Evolutionary conservation across 2,329 filamentous ascomycete genomes (phyloP).

Genomic region (Alternaria gansuensis): DNA sequence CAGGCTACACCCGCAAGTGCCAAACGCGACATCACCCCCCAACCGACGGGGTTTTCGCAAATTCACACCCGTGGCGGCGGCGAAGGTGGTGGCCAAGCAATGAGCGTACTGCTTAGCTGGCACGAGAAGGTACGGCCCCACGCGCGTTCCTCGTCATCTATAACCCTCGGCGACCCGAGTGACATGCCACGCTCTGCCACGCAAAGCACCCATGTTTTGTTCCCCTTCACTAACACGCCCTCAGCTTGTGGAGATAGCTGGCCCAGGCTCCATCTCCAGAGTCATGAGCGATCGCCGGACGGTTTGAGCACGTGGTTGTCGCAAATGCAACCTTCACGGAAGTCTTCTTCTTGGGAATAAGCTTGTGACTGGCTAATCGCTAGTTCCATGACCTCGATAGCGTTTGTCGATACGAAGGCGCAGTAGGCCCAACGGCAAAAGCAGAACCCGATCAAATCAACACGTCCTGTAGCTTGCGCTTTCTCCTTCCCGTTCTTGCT

Average conservation of each 20-base stretch:
- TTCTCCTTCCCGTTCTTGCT: not conserved
- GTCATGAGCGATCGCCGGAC: constrained; percentile 97
- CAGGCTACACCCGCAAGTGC: constrained; percentile 46
- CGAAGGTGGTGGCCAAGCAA: constrained; percentile 80
- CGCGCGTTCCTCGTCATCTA: constrained; percentile 11
- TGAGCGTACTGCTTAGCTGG: constrained; percentile 98
- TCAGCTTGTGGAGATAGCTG: constrained; percentile 86
- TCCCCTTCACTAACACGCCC: constrained; percentile 26
- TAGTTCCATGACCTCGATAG: constrained; percentile 12
- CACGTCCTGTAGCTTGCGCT: constrained; percentile 5
- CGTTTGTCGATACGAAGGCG: constrained; percentile 1
- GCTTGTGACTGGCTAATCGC: constrained; percentile 7
- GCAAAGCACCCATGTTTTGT: not conserved
- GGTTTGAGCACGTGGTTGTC: constrained; percentile 64
- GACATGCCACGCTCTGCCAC: constrained; percentile 2
- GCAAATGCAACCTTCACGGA: constrained; percentile 1
- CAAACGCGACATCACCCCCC: constrained; percentile 67
- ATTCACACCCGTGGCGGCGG: constrained; percentile 68
- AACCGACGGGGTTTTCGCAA: constrained; percentile 89
- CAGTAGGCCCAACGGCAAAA: constrained; percentile 16
- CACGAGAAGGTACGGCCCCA: constrained; percentile 77
- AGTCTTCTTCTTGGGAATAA: constrained; percentile 3
- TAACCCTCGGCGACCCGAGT: not conserved
- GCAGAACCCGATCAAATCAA: constrained; percentile 15
- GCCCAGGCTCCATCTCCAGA: constrained; percentile 85